phyloP scores from a whole-genome alignment of 371 early-diverging fungal genomes.

The Rhizomucor miehei region DNA sequence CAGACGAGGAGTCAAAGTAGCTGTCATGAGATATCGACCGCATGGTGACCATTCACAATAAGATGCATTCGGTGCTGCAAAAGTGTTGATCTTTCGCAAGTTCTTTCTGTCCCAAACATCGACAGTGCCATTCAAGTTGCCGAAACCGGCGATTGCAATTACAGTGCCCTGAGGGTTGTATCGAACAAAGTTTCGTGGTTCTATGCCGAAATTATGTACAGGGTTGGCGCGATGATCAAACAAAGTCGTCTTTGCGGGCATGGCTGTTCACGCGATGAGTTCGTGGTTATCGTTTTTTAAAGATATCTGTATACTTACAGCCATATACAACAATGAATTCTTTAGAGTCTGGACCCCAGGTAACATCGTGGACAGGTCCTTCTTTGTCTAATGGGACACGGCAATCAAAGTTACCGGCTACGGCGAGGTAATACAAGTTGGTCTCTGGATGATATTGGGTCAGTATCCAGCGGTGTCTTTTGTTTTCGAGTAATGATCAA shows the following conservation, averaged over 20 bases:
- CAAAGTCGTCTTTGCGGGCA: constrained; percentile 90
- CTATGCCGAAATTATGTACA: constrained; percentile 82
- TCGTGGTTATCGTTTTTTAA: constrained; percentile 1
- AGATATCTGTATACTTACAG: constrained; percentile 35
- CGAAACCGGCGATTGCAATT: constrained; percentile 88
- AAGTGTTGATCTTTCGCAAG: constrained; percentile 73
- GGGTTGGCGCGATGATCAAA: constrained; percentile 88
- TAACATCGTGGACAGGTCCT: constrained; percentile 95
- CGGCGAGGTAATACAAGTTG: constrained; percentile 86
- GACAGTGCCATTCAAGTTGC: constrained; percentile 92
- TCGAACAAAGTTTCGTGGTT: constrained; percentile 83
- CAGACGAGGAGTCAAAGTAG: constrained; percentile 89
- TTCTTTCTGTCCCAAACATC: constrained; percentile 91
- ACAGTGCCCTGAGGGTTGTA: constrained; percentile 91
- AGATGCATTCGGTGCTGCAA: constrained; percentile 82
- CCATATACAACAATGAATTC: constrained; percentile 97
- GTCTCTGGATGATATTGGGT: constrained; percentile 53
- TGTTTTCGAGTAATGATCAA: not conserved
- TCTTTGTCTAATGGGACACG: constrained; percentile 86
- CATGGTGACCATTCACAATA: constrained; percentile 91
- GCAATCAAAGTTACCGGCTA: constrained; percentile 91
- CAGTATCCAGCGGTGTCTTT: not conserved
- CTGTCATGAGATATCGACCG: constrained; percentile 88
- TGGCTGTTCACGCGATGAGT: constrained; percentile 32
- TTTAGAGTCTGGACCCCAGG: constrained; percentile 92